Conservation (phyloP, 805 yeast species). For the Saturnispora ahearnii region DNA sequence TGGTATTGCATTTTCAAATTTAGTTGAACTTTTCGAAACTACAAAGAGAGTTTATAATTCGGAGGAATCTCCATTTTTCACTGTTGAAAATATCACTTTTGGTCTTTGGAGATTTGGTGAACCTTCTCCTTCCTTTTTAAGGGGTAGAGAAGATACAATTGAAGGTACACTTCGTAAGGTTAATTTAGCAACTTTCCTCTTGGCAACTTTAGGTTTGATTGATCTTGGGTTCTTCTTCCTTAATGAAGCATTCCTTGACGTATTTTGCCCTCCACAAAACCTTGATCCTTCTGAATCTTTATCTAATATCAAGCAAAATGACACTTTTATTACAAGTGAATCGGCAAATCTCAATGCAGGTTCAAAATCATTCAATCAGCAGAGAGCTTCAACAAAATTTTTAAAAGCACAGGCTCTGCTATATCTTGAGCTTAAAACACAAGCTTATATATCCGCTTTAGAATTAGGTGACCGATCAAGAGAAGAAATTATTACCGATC, state of each 20-base stretch:
- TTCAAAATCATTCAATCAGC: conserved; percentile 11
- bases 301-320: conserved; percentile 20
- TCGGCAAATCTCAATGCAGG: conserved; percentile 2
- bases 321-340: conserved; percentile 14
- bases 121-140: conserved; percentile 46
- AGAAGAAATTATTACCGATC: conserved; percentile 59
- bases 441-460: conserved; percentile 85
- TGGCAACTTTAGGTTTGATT: conserved; percentile 77
- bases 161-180: conserved; percentile 69
- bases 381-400: conserved; percentile 31
- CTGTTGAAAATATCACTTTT: conserved; percentile 60
- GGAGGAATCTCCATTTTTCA: conserved; percentile 63
- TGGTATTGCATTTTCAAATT: conserved; percentile 51
- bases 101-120: conserved; percentile 63
- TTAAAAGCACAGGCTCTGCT: conserved; percentile 74
- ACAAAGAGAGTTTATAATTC: conserved; percentile 59
- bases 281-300: conserved; percentile 37
- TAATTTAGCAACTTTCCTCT: conserved; percentile 76
- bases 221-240: conserved; percentile 83
- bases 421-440: conserved; percentile 84
- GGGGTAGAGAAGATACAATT: conserved; percentile 52
- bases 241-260: conserved; percentile 75
- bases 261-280: conserved; percentile 71
- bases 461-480: conserved; percentile 54
- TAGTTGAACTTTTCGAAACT: conserved; percentile 71